Base-by-base conservation (phyloP, 306 rosid species). In the Cyclanthera cordifolia region DNA sequence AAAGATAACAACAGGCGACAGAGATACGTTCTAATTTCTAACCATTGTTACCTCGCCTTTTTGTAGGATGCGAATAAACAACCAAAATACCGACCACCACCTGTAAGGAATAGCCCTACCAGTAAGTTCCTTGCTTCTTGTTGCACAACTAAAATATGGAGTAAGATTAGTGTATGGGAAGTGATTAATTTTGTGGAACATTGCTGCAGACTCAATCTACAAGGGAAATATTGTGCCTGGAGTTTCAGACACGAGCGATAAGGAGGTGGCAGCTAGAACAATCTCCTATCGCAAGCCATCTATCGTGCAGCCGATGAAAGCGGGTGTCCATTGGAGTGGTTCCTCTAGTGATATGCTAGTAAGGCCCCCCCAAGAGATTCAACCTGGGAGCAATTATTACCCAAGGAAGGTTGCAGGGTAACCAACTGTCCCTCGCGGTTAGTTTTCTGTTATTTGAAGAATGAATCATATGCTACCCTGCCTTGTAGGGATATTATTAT, bases 291-390 rank as follows among this genome's bases (percentile, higher is more conserved):
- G 84, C 43, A 86, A 80, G 79, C 91, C 78, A 21, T 59, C 76
- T 12, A 64, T 83, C 48, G 88, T 72, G 56, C 91, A 81, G 72
- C 72, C 92, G 50, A 84, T 89, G 96, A 91, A 85, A 77, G 85
- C 99, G 17, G 99, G 95, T 68, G 95, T 77, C 20, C 82, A 80
- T 28, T 90, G 96, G 99, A 73, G 70, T 49, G 82, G 90, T n/a
- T 89, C 77, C 74, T 75, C 99, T 30, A 77, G 90, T n/a, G 79
- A 86, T 80, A 65, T 83, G 79, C 80, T 81, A 73, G 77, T 82
- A 12, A 79, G 87, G 77, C 82, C 89, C 0, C 77, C 77, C 53
- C 89, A 76, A 34, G 93, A 76, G 76, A 75, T 89, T 73, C 81
- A 84, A 0, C 72, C 85, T 56, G 85, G 85, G 64, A 80, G 88